A percentile compares a stretch with the other conserved stretches of the same genome.
phyloP scores from a whole-genome alignment of 257 asterid genomes.

The Leptodermis oblonga region DNA sequence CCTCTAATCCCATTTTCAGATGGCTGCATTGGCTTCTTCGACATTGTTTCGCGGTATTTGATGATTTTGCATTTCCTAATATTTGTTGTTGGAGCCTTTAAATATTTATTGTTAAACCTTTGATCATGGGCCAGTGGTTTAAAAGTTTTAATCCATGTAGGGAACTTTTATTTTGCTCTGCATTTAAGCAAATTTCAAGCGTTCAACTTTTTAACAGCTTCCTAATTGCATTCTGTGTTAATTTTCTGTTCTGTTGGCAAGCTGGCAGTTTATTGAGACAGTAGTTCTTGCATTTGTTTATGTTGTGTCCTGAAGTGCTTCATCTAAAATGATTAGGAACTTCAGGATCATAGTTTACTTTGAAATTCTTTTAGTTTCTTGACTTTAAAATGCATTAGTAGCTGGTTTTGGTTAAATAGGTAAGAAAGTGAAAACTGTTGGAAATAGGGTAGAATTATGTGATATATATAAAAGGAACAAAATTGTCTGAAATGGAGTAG shows the following conservation, averaged over 20 bases:
- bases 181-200: not conserved
- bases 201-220: not conserved
- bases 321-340: not conserved
- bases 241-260: not conserved
- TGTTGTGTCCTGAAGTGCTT: not conserved
- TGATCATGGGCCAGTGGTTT: not conserved
- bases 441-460: not conserved
- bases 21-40: conserved; percentile 20
- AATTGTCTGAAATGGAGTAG: not conserved
- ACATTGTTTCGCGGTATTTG: conserved; percentile 20
- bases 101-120: not conserved
- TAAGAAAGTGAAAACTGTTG: not conserved
- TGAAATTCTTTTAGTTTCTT: not conserved
- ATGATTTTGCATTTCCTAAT: conserved; percentile 1
- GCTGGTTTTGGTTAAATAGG: not conserved
- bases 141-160: not conserved
- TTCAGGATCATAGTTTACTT: not conserved
- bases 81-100: not conserved
- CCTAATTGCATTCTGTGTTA: too few species aligned
- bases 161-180: not conserved
- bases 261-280: not conserved
- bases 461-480: not conserved
- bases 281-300: not conserved
- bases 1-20: not conserved
- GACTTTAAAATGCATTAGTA: not conserved